Conservation (phyloP, 495 filamentous ascomycete genomes). For the Hypoxylon subgilvum region DNA sequence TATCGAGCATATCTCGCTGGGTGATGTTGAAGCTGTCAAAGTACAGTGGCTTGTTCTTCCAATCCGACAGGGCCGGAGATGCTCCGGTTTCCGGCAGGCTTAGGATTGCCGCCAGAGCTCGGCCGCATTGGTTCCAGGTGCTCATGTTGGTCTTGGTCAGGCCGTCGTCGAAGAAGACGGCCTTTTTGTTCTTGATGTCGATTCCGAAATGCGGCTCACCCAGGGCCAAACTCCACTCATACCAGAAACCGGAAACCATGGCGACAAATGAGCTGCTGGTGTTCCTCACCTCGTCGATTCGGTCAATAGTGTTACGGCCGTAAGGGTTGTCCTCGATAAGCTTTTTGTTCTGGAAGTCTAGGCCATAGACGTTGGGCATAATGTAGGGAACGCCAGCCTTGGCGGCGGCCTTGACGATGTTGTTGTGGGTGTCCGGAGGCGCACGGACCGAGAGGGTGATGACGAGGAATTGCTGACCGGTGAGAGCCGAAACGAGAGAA, state of each 20-base stretch:
- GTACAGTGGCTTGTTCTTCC: constrained; percentile 48
- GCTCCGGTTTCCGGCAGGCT: constrained; percentile 41
- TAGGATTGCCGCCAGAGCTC: constrained; percentile 49
- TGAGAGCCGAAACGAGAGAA: constrained; percentile 48
- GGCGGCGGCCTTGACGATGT: constrained; percentile 65
- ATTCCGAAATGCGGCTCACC: constrained; percentile 44
- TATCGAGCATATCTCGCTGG: constrained; percentile 57
- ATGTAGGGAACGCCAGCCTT: constrained; percentile 66
- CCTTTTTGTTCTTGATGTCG: constrained; percentile 27
- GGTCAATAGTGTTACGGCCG: too few relatives aligned
- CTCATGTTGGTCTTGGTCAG: constrained; percentile 40
- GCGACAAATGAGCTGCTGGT: constrained; percentile 35
- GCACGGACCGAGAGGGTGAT: constrained; percentile 57
- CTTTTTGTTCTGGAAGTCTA: constrained; percentile 46
- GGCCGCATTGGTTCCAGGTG: constrained; percentile 53
- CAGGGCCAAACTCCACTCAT: constrained; percentile 49
- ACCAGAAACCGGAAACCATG: constrained; percentile 41
- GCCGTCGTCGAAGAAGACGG: constrained; percentile 47
- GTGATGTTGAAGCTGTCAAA: constrained; percentile 51
- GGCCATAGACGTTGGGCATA: constrained; percentile 65
- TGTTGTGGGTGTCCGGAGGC: constrained; percentile 44
- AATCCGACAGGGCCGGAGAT: constrained; percentile 41
- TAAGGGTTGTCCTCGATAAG: constrained; percentile 46
- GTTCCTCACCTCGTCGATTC: constrained; percentile 46
- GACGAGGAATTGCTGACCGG: constrained; percentile 63